Evolutionary conservation across 345 rosid genomes (phyloP).

Genomic region (Eucalyptus cladocalyx): DNA sequence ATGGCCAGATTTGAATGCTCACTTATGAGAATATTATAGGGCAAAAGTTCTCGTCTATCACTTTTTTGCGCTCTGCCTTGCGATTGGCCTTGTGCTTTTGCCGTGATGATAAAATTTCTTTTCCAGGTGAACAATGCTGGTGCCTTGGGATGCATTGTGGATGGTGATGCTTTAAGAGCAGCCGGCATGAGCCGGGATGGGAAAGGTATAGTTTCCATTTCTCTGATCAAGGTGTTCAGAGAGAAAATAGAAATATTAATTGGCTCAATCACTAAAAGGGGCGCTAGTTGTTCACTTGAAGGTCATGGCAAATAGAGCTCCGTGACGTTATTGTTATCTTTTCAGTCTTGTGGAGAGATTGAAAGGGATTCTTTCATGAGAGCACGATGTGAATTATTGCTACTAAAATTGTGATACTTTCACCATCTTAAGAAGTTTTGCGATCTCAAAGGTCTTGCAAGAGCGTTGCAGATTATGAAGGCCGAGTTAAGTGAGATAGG

Average conservation of each 20-base stretch:
- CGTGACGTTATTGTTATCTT: neutral
- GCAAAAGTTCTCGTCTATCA: neutral
- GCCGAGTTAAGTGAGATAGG: constrained; percentile 60
- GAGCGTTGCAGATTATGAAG: constrained; percentile 50
- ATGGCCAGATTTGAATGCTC: neutral
- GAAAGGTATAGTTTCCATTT: neutral
- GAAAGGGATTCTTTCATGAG: neutral
- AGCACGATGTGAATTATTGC: neutral
- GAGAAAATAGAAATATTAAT: neutral
- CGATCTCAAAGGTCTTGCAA: constrained; percentile 19
- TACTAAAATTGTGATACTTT: neutral
- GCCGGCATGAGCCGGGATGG: neutral
- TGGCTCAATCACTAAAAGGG: neutral
- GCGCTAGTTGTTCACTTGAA: neutral
- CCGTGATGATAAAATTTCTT: neutral
- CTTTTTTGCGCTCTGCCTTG: neutral
- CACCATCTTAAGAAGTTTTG: neutral
- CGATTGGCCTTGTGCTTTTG: neutral
- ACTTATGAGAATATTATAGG: neutral
- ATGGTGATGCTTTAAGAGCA: neutral
- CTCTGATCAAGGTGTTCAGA: neutral
- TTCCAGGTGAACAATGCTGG: constrained; percentile 11
- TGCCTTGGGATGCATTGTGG: neutral
- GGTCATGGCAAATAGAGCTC: neutral
- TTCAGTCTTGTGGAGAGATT: neutral